Conservation (phyloP, 2,329 filamentous ascomycete species). For the Phaeosphaeriaceae sp. region DNA sequence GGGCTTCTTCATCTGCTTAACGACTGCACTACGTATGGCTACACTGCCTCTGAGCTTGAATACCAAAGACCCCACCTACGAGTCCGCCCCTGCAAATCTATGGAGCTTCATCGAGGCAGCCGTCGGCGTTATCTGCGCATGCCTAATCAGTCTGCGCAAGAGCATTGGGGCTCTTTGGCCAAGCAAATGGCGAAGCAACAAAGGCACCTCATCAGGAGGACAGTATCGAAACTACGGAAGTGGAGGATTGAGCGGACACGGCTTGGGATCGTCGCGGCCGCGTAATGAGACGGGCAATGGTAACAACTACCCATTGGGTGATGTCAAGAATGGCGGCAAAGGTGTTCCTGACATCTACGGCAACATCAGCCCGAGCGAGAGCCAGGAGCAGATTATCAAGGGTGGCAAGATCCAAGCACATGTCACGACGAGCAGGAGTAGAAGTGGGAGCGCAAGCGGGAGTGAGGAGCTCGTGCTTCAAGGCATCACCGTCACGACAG, state of each 20-base stretch:
- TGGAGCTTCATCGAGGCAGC: slow-evolving; percentile 40
- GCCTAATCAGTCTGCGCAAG: slow-evolving; percentile 32
- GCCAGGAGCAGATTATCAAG: slow-evolving; percentile 19
- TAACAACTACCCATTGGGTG: slow-evolving; percentile 5
- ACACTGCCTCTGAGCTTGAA: slow-evolving; percentile 25
- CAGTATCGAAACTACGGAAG: slow-evolving; percentile 10
- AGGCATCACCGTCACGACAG: slow-evolving; percentile 15
- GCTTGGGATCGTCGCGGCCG: background rate
- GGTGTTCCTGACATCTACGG: slow-evolving; percentile 7
- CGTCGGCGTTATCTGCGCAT: slow-evolving; percentile 35
- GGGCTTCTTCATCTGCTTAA: slow-evolving; percentile 36
- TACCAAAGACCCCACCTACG: slow-evolving; percentile 27
- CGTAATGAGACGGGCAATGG: background rate
- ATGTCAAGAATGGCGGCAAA: slow-evolving; percentile 7
- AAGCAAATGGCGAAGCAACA: slow-evolving; percentile 17
- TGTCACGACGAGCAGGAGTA: slow-evolving; percentile 4
- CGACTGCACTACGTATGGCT: slow-evolving; percentile 34
- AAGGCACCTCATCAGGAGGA: slow-evolving; percentile 5
- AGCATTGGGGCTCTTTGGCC: slow-evolving; percentile 21
- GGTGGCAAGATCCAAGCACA: slow-evolving; percentile 2
- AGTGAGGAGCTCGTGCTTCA: slow-evolving; percentile 9
- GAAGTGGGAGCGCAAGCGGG: slow-evolving; percentile 3
- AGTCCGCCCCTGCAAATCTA: slow-evolving; percentile 33
- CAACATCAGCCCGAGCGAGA: slow-evolving; percentile 18
- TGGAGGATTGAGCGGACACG: background rate